Evolutionary conservation across 2,329 filamentous ascomycete genomes (phyloP), one percentile per base, ranked within the genome.

Genomic region (Stachybotrys echinatus): DNA sequence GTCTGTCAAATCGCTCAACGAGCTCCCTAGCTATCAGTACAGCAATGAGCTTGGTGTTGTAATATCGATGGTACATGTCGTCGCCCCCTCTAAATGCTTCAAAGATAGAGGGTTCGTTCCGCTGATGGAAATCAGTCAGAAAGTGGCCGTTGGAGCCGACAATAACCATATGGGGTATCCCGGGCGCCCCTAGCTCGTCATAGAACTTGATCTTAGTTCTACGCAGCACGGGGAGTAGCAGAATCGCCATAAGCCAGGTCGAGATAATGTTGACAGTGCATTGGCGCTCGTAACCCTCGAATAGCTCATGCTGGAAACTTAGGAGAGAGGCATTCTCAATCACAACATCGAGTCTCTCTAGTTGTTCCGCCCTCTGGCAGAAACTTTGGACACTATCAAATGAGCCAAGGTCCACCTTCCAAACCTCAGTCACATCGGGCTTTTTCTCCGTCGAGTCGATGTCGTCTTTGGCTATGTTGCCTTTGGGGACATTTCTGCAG

Each of bases 401-500:
- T 23, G 23, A 50, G 19, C 48, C 47, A 27, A 54, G 47, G 19
- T 54, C 50, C 4, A 54, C 31, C n/a, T 38, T 31, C 52, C 48
- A 54, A 8, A 47, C 65, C 2, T 52, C 50, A 12, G 52, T 47
- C 21, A n/a, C 8, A 7, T 31, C 48, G 1, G 23, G 17, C 19
- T 37, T 21, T 2, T 42, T 17, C 5, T 53, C 66, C 3, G 53
- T 55, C 20, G 42, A 57, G 19, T 63, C 58, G 37, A 68, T 66
- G 38, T 64, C 57, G 3, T 52, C 50, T 42, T 63, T 60, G 20
- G 74, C 74, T 2, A 55, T 64, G 31, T 70, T 59, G 23, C 66
- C 73, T 48, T 72, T 71, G 5, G 61, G 54, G 2, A 65, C 38
- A 20, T 58, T 57, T 5, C 71, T 65, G 8, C 64, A 62, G 17